Evolutionary conservation across 371 early-diverging fungal species (phyloP), one percentile per base, ranked within the genome.

Genomic region (Mortierella sp.): DNA sequence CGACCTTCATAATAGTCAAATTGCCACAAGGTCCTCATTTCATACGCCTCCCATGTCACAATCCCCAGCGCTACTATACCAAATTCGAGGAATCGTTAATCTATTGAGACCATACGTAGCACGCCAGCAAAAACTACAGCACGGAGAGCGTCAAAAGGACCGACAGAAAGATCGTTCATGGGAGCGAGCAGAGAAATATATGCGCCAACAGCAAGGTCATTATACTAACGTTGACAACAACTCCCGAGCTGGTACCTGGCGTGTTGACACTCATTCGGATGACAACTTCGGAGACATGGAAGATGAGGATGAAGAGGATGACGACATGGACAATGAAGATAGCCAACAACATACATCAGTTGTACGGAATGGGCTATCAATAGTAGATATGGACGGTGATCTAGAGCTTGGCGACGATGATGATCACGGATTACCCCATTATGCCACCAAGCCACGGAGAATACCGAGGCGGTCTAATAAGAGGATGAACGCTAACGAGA

Each of bases 181-280:
- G 80, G 75, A 80, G 2, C 58, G 80, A 58, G 80, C 80, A 3
- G 71, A 80, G 41, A 80, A 80, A 45, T 80, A 74, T 24, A 71
- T 80, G 71, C 63, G 71, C 5, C 75, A 80, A 43, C 80, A 73
- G n/a, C 69, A 60, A 1, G 38, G 21, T 8, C 62, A 57, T 19
- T 32, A 19, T 24, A 8, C 41, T 15, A 57, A 21, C n/a, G 24
- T 5, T 38, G 22, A 57, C 15, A 40, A 55, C 48, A 28, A 41
- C 45, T 43, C 15, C 22, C 41, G 63, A 7, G 36, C 43, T 24
- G 61, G 65, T 1, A 47, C 63, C n/a, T 80, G 80, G 80, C 61
- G 72, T 8, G 32, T 58, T 3, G 80, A 80, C 11, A 36, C 67
- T 13, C 71, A 71, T n/a, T 74, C 75, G 19, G 80, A 70, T 4